phyloP scores from a whole-genome alignment of 352 stramenopile genomes.

The Phytophthora sansomeana region DNA sequence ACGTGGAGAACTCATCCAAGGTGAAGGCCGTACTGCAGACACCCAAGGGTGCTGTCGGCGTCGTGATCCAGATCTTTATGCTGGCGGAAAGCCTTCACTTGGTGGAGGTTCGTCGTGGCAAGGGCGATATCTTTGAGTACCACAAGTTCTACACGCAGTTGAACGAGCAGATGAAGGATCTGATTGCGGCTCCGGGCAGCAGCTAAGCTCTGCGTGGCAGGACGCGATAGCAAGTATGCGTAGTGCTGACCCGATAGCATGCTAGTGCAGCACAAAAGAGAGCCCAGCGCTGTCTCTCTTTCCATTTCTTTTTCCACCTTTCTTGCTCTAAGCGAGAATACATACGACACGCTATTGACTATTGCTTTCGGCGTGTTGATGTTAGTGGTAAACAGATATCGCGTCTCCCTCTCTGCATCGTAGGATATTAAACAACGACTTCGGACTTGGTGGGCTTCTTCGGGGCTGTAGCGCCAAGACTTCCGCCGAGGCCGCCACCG shows the following conservation, averaged over 20 bases:
- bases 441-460: constrained; percentile 37
- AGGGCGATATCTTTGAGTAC: constrained; percentile 93
- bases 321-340: constrained; percentile 40
- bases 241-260: constrained; percentile 26
- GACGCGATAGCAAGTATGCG: constrained; percentile 32
- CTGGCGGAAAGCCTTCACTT: constrained; percentile 86
- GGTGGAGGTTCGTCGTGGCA: constrained; percentile 90
- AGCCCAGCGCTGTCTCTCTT: constrained; percentile 1
- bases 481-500: constrained; percentile 35
- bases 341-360: constrained; percentile 34
- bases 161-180: constrained; percentile 88
- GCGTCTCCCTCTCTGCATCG: background rate
- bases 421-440: constrained; percentile 51
- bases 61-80: constrained; percentile 92
- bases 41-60: constrained; percentile 87
- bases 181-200: constrained; percentile 58
- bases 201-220: constrained; percentile 23
- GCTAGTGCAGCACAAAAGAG: constrained; percentile 7
- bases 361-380: constrained; percentile 27
- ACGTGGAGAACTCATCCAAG: constrained; percentile 80
- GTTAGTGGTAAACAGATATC: constrained; percentile 18
- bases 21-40: constrained; percentile 89
- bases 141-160: constrained; percentile 92
- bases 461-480: constrained; percentile 8
- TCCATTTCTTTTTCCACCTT: constrained; percentile 30